Evolutionary conservation across 768 basidiomycete species (phyloP).

Genomic region (Butyriboletus loyo): DNA sequence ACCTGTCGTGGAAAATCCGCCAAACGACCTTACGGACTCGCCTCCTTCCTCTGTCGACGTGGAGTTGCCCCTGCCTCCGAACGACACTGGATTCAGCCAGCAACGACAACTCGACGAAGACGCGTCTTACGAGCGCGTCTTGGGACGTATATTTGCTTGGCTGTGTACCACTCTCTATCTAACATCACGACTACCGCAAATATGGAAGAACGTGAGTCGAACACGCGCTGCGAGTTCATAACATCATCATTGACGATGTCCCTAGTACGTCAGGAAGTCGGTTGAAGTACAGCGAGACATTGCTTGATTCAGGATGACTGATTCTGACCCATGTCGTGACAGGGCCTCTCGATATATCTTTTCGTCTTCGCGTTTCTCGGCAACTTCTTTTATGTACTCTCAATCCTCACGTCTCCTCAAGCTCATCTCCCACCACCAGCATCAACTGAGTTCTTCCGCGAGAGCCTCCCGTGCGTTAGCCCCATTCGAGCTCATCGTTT

Average conservation of each 20-base stretch:
- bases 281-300: slow-evolving; percentile 56
- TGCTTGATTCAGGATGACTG: slow-evolving; percentile 1
- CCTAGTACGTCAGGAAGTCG: slow-evolving; percentile 82
- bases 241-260: neutral
- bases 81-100: slow-evolving; percentile 1
- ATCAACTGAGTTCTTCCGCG: slow-evolving; percentile 65
- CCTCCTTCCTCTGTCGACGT: slow-evolving; percentile 10
- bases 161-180: slow-evolving; percentile 89
- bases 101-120: slow-evolving; percentile 20
- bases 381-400: slow-evolving; percentile 89
- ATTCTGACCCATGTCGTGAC: slow-evolving; percentile 6
- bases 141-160: slow-evolving; percentile 95
- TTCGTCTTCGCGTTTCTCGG: slow-evolving; percentile 94
- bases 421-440: slow-evolving; percentile 54
- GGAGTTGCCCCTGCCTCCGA: slow-evolving; percentile 15
- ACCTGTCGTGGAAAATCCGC: slow-evolving; percentile 13
- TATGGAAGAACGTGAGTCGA: slow-evolving; percentile 93
- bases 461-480: slow-evolving; percentile 77
- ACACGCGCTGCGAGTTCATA: neutral
- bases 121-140: slow-evolving; percentile 50
- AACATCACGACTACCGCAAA: slow-evolving; percentile 92
- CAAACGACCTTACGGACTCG: slow-evolving; percentile 3
- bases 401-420: slow-evolving; percentile 77
- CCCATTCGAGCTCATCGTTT: neutral
- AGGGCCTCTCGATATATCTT: slow-evolving; percentile 92